Evolutionary conservation across 345 rosid genomes (phyloP), one percentile per base, ranked within the genome.

Genomic region (Populus deltoides): DNA sequence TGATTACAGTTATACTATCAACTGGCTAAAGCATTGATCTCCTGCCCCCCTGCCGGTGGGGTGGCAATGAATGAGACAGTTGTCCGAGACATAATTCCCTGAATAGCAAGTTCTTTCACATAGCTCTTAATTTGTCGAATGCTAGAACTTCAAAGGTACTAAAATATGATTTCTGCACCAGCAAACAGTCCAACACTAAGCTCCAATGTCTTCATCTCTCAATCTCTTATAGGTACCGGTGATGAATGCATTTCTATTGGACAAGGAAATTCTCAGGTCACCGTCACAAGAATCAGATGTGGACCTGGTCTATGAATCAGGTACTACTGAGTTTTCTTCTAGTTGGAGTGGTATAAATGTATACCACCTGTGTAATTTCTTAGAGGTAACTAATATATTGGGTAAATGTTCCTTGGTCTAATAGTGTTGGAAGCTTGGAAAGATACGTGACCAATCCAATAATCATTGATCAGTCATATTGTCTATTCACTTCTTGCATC

Each of bases 51-150:
- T 38, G 41, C 41, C 9, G 41, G 41, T 38, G 8, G 41, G 41
- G 62, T 55, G 62, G 62, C 62, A 22, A 55, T 55, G 62, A 55
- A 55, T 24, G 25, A 55, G 62, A 53, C 59, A 0, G 59, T 20
- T 17, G 59, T 53, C n/a, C 59, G 20, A 27, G 78, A 83, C 38
- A 84, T 90, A 82, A 83, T 20, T 90, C 91, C 29, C 61, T 87
- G 82, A 85, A 90, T 51, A 90, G 94, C 92, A 87, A 88, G 81
- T 87, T 87, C 82, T 55, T 90, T 92, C 92, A 90, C 70, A 81
- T 90, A 20, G 90, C 90, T 38, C 79, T 38, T 31, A 31, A 31
- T 31, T 90, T 67, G 90, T 90, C 3, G 87, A 81, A 69, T 89
- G 92, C 57, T 83, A 73, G 59, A 82, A 88, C 76, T 89, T 87